Evolutionary conservation across 2,329 filamentous ascomycete species (phyloP), one percentile per base, ranked within the genome.

Genomic region (Aspergillus luchuensis): DNA sequence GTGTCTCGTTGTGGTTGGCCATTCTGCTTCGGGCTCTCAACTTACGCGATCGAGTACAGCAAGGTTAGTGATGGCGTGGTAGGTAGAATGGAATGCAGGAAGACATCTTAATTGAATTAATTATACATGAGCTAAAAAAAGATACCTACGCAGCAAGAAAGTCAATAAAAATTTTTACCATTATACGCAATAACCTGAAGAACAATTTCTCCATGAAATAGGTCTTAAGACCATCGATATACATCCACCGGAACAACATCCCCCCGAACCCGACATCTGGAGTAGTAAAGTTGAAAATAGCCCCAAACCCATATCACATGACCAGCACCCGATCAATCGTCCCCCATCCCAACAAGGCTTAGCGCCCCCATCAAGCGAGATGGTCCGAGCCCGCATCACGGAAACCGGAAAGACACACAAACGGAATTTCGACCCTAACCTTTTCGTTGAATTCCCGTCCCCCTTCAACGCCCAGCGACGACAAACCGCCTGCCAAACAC

Each of bases 401-500:
- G 57, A 61, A 59, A 45, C 56, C 33, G 50, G 57, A 60, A 64
- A 67, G 71, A 36, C 72, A 72, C 72, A 74, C 72, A 74, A 36
- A 73, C 68, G 66, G 68, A 67, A 66, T 72, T 73, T 69, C 63
- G 72, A 72, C 69, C 71, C 68, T 71, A 71, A 70, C 66, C 66
- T 65, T 65, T 61, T 61, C 57, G 61, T 66, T 64, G 63, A 65
- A 65, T 52, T 56, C 71, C 71, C 33, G 33, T 36, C 33, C 33
- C 33, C 33, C 33, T 36, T 69, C 70, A 72, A 72, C 71, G 67
- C 69, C 71, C 66, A 72, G 65, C 73, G 72, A 72, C 73, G 69
- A 71, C 72, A 69, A 69, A 68, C 67, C 67, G 66, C 67, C 67
- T 70, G 70, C 68, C 71, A 70, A 72, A 72, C 72, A 74, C 70